Evolutionary conservation across 208 protist genomes (phyloP).

Genomic region (Angomonas deanei): DNA sequence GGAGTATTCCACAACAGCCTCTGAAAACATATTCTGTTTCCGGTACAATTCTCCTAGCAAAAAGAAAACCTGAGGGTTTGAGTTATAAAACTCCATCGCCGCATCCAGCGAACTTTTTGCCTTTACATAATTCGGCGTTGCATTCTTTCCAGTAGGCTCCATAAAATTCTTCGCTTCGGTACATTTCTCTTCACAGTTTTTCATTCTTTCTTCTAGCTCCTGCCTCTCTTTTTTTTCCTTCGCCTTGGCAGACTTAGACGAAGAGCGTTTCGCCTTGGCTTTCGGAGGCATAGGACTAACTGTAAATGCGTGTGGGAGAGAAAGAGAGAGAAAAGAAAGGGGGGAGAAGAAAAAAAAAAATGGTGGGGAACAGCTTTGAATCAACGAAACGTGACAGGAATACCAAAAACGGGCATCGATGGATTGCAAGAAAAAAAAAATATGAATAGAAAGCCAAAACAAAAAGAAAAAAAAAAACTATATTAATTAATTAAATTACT

Average conservation of each 20-base stretch:
- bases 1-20: slow-evolving; percentile 77
- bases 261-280: slow-evolving; percentile 19
- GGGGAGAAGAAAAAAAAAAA: background rate
- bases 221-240: slow-evolving; percentile 73
- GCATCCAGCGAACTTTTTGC: slow-evolving; percentile 66
- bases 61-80: slow-evolving; percentile 49
- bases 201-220: slow-evolving; percentile 69
- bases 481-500: slow-evolving; percentile 1
- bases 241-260: slow-evolving; percentile 11
- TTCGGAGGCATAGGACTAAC: slow-evolving; percentile 49
- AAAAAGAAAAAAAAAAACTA: slow-evolving; percentile 15
- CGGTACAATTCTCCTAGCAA: slow-evolving; percentile 63
- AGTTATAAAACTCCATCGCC: slow-evolving; percentile 72
- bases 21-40: slow-evolving; percentile 42
- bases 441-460: slow-evolving; percentile 3
- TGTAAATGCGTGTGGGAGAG: too few species aligned
- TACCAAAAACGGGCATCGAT: too few species aligned
- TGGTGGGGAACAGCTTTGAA: background rate
- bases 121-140: slow-evolving; percentile 70
- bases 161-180: slow-evolving; percentile 66
- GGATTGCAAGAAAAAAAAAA: slow-evolving; percentile 10
- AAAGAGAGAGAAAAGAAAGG: slow-evolving; percentile 14
- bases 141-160: slow-evolving; percentile 49
- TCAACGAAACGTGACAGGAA: slow-evolving; percentile 9
- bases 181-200: slow-evolving; percentile 65